A percentile compares a stretch with the other conserved stretches of the same genome.
These are phyloP conservation scores for Articulospora tetracladia DNA, from an alignment of 495 filamentous ascomycete genomes.

Conservation along the genomic window DNA sequence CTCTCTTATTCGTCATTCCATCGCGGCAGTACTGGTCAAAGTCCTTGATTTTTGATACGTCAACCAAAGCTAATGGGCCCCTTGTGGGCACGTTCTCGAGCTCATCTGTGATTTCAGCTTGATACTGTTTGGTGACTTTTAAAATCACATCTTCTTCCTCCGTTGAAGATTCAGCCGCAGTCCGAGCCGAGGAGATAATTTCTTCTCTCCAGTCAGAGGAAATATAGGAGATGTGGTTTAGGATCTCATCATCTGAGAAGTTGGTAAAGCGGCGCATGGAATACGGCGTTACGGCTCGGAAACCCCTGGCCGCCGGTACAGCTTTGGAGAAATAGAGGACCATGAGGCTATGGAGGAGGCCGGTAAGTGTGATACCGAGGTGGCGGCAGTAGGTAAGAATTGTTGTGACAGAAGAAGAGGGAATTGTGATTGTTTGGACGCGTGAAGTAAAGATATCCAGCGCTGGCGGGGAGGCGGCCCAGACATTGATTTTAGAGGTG, in stretches of 20 bases:
- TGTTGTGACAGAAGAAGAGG: not conserved
- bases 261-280: constrained; percentile 17
- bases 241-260: constrained; percentile 12
- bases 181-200: constrained; percentile 9
- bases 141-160: constrained; percentile 2
- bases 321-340: constrained; percentile 16
- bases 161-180: not conserved
- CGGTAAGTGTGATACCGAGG: constrained; percentile 23
- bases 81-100: constrained; percentile 10
- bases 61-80: constrained; percentile 7
- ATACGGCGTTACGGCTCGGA: constrained; percentile 11
- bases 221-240: constrained; percentile 22
- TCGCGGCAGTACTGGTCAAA: constrained; percentile 15
- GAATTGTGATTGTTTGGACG: constrained; percentile 2
- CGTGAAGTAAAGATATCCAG: constrained; percentile 1
- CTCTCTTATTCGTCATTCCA: constrained; percentile 13
- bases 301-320: constrained; percentile 6
- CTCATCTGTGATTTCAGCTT: constrained; percentile 16
- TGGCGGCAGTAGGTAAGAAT: constrained; percentile 14
- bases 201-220: constrained; percentile 5
- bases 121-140: constrained; percentile 6
- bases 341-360: constrained; percentile 23
- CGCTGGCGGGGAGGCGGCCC: not conserved
- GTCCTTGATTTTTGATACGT: constrained; percentile 13
- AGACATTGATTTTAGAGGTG: not conserved